phyloP scores from a whole-genome alignment of 192 early-diverging fungal genomes.

The Podila epigama region DNA sequence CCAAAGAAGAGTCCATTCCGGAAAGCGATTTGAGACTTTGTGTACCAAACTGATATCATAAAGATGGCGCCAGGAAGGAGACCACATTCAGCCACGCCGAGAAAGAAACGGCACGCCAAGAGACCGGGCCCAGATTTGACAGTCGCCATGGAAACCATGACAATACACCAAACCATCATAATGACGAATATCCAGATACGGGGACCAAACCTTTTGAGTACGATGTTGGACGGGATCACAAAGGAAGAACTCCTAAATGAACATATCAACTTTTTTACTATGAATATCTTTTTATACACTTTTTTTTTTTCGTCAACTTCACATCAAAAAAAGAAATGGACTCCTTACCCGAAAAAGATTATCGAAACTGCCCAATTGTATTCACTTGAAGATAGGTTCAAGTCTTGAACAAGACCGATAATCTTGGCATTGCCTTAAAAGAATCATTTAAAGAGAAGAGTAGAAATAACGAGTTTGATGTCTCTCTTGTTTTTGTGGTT shows the following conservation, averaged over 20 bases:
- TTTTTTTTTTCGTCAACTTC: not conserved
- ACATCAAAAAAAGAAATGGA: no score
- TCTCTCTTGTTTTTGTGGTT: no score
- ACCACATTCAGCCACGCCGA: slow-evolving; percentile 59
- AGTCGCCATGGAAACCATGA: not conserved
- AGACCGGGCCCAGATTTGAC: slow-evolving; percentile 28
- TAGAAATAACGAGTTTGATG: no score
- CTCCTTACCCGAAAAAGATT: no score
- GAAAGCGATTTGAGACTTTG: slow-evolving; percentile 50
- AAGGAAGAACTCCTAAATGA: slow-evolving; percentile 18
- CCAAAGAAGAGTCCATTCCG: slow-evolving; percentile 58
- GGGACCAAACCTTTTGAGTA: not conserved
- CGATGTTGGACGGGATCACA: slow-evolving; percentile 71
- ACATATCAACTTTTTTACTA: not conserved
- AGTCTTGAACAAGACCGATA: no score
- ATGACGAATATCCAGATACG: not conserved
- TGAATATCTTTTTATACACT: not conserved
- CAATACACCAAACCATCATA: not conserved
- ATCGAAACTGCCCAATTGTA: no score
- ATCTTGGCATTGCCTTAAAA: no score
- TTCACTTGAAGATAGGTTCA: no score
- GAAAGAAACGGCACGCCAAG: slow-evolving; percentile 54
- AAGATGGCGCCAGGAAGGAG: slow-evolving; percentile 40
- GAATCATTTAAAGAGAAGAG: no score
- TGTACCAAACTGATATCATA: slow-evolving; percentile 55